Evolutionary conservation across 2,329 filamentous ascomycete species (phyloP), one percentile per base, ranked within the genome.

Genomic region (Curvularia verruculosa): DNA sequence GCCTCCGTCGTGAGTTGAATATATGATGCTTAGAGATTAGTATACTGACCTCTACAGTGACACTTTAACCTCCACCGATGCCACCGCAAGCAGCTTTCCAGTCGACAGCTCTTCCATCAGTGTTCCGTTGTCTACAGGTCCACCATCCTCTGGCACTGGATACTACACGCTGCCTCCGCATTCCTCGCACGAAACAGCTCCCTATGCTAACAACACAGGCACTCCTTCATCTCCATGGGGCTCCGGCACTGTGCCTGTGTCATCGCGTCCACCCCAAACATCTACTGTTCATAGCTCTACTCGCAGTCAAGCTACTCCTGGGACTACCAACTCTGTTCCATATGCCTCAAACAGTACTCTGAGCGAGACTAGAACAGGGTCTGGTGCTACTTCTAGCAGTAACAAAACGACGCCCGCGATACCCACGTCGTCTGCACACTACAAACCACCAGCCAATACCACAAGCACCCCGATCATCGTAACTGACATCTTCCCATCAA

Each of bases 71-170:
- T 60, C 49, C 23, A 68, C 64, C 1, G 66, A 65, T 10, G 66
- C 58, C 26, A 64, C 61, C 23, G 53, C 58, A 10, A 63, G 60
- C 10, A 70, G 65, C 59, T 70, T 57, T 39, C 58, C 49, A n/a
- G 21, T 44, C 31, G 50, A 29, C 34, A 50, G 56, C 21, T 56
- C 61, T 19, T 54, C 60, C 1, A 29, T 47, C 10, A 49, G 44
- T 24, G 4, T 60, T n/a, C 40, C 60, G 13, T 29, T 61, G 5
- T 56, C 58, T 7, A 63, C 63, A 21, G 54, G 52, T 18, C 39
- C 41, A 15, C 26, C 41, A 8, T 56, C 60, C 1, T 54, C 62
- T 18, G 60, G 57, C 10, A 63, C 59, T 23, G 52, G 46, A 0
- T 50, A 48, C 24, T 36, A 18, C 37, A 31, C 56, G 10, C 41